Evolutionary conservation across 768 basidiomycete species (phyloP), one percentile per base, ranked within the genome.

Genomic region (Boletellus ananas): DNA sequence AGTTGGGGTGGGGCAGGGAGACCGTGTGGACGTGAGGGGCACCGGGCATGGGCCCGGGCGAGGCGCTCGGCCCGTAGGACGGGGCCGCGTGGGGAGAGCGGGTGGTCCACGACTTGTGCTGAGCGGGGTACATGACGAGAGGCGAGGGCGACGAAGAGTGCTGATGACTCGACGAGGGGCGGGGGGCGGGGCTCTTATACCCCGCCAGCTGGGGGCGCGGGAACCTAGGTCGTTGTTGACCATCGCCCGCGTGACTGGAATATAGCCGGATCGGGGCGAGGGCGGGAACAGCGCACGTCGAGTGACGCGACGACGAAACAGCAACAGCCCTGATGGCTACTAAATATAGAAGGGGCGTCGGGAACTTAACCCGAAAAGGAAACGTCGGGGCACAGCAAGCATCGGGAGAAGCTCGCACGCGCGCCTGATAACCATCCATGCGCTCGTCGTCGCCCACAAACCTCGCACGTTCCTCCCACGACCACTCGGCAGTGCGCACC

Each of bases 1-100:
- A 56, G 37, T 68, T 68, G 11, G 66, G 66, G 44, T 68, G 68
- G 10, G 66, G 66, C 16, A 68, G 29, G 13, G 68, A 62, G 5
- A 68, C 66, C 3, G 66, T 59, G 14, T 47, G 56, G 29, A 66
- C 39, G 25, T 60, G 64, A 1, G 68, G 66, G 3, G 66, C 54
- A 31, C 52, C 10, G 0, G 66, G 66, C 40, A 54, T 61, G 17
- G 58, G 55, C 6, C 53, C 59, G 4, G 66, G 58, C 1, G 63
- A 55, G 10, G 45, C 12, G 11, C 56, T 42, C 17, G 61, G 57
- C 21, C 58, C 29, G 29, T 29, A 47, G 35, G 50, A 50, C 23
- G 49, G 51, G 21, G 23, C 23, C 0, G 50, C 43, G 21, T 52
- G 34, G 7, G 50, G 29, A 27, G 59, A 34, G n/a, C 11, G 34